These are phyloP conservation scores for Amylostereum areolatum DNA, from an alignment of 1,284 basidiomycete species.

Conservation along the genomic window DNA sequence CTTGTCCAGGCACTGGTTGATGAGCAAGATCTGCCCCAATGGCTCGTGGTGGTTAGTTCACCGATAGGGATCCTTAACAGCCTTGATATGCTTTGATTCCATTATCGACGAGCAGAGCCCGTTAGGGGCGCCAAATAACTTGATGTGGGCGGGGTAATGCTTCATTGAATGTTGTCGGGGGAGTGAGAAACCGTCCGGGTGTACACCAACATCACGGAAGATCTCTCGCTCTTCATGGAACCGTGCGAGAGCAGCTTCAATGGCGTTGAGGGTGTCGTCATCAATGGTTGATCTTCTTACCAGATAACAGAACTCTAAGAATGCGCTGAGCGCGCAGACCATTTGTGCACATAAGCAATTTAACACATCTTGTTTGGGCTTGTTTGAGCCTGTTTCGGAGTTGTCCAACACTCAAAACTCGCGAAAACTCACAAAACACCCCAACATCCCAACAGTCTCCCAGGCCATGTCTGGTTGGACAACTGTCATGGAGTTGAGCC, in stretches of 20 bases:
- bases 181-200: constrained; percentile 11
- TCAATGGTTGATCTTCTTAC: constrained; percentile 5
- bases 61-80: constrained; percentile 20
- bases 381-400: no score
- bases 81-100: constrained; percentile 19
- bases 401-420: no score
- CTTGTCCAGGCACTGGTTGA: constrained; percentile 12
- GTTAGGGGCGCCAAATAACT: constrained; percentile 15
- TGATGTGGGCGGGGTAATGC: constrained; percentile 12
- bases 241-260: constrained; percentile 5
- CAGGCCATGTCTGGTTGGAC: no score
- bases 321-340: constrained; percentile 9
- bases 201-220: constrained; percentile 12
- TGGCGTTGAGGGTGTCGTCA: not conserved
- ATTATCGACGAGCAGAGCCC: constrained; percentile 21
- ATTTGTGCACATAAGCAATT: no score
- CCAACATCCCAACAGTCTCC: no score
- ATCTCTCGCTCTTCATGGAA: constrained; percentile 11
- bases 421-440: no score
- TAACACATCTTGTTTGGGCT: no score
- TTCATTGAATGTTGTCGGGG: constrained; percentile 16
- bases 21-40: constrained; percentile 18
- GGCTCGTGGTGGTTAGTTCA: constrained; percentile 14
- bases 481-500: no score
- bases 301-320: constrained; percentile 18